Conservation (phyloP, 441 rosid genomes). For the Biscutella laevigata region DNA sequence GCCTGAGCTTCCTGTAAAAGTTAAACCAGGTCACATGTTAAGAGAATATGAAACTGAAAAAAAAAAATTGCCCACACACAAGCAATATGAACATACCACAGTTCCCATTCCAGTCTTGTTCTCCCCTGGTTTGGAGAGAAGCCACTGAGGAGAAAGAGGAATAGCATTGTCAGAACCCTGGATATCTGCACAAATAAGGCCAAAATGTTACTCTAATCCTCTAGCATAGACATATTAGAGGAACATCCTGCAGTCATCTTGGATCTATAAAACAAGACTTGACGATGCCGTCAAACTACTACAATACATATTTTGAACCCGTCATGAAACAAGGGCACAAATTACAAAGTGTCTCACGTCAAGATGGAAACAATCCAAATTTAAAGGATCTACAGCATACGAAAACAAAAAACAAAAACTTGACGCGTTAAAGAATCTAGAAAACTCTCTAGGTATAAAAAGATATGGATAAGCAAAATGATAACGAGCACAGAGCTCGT, state of each 20-base stretch:
- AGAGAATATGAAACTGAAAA: neutral
- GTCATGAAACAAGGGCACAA: neutral
- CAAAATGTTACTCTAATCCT: slow-evolving; percentile 10
- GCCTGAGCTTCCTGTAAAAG: slow-evolving; percentile 50
- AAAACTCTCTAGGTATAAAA: neutral
- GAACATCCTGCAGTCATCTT: neutral
- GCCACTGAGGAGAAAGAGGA: slow-evolving; percentile 99
- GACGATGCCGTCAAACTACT: neutral
- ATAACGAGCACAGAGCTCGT: neutral
- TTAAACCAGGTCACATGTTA: neutral
- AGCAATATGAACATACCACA: slow-evolving; percentile 50
- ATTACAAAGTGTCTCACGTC: neutral
- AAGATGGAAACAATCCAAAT: neutral
- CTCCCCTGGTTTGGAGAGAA: slow-evolving; percentile 84
- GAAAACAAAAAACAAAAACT: neutral
- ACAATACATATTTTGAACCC: neutral
- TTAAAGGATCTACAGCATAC: neutral
- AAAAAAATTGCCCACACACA: neutral
- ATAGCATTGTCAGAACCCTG: slow-evolving; percentile 66
- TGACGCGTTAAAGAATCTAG: neutral
- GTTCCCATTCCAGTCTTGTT: slow-evolving; percentile 65
- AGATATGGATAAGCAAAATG: no score
- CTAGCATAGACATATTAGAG: neutral
- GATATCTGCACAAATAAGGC: slow-evolving; percentile 49
- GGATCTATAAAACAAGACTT: neutral